Evolutionary conservation across 2,329 filamentous ascomycete species (phyloP).

Genomic region (Magnaporthiopsis incrustans): DNA sequence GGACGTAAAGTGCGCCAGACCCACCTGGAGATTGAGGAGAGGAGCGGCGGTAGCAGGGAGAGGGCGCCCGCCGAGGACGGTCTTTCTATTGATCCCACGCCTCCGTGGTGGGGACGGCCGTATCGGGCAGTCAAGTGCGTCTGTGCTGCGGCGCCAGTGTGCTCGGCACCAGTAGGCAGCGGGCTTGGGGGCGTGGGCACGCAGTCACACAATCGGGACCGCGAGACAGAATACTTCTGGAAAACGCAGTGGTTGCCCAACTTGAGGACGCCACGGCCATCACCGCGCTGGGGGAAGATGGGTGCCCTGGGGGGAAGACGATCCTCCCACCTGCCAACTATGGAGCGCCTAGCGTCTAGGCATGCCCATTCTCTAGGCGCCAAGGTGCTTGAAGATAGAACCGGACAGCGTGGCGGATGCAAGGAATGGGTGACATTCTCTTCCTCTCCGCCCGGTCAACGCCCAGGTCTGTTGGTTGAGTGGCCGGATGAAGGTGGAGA

Average conservation of each 20-base stretch:
- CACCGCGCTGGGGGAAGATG: not conserved
- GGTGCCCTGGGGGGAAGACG: not conserved
- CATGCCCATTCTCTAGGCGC: not conserved
- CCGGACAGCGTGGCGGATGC: not conserved
- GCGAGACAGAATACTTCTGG: not conserved
- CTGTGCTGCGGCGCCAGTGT: not conserved
- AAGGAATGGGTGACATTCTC: not conserved
- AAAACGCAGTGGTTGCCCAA: not conserved
- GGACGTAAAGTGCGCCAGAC: not conserved
- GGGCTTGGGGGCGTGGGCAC: not conserved
- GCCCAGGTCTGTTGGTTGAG: not conserved
- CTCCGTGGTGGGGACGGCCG: not conserved
- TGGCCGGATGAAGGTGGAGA: not conserved
- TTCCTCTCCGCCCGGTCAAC: not conserved
- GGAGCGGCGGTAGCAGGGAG: not conserved
- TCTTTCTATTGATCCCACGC: not conserved
- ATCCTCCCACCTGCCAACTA: not conserved
- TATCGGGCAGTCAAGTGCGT: not conserved
- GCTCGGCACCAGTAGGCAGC: not conserved
- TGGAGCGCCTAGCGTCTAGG: not conserved
- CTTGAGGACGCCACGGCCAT: not conserved
- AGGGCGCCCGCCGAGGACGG: not conserved
- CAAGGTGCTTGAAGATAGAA: not conserved
- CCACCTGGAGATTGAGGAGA: not conserved
- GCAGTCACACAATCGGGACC: not conserved